Base-by-base conservation (phyloP, 805 yeast species). In the Metschnikowia amazonensis region DNA sequence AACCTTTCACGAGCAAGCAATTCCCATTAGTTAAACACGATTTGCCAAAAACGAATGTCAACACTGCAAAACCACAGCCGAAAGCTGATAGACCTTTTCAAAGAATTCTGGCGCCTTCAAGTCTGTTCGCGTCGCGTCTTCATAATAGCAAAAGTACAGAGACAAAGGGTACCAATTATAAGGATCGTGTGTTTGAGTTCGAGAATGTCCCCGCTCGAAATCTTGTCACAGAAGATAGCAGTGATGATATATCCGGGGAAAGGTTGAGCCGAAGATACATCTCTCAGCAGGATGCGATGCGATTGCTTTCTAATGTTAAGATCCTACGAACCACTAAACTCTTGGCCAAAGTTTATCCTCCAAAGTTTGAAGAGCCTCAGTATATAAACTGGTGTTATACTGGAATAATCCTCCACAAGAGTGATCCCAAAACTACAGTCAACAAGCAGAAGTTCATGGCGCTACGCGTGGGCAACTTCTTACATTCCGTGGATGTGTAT, bases 381-480 rank as follows among this genome's bases (percentile, higher is more conserved):
- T 82, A 83, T 56, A 65, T 84, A 3, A 89, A 90, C 59, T 89
- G 89, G 85, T 82, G 83, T n/a, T 75, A 82, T 1, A 57, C 84
- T n/a, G 97, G 95, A 1, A 71, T 86, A 2, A 69, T 90, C 0
- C 67, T 80, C 4, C 57, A 60, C 17, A 89, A 89, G 57, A 67
- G 81, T 4, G 77, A 71, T 6, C 72, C 84, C 3, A 70, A 74
- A 50, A 61, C 66, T 3, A 68, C 86, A 0, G 43, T 45, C 29
- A 59, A 42, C 50, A 63, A 51, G 58, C 65, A 70, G 11, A 84
- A 82, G 57, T 90, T 70, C 57, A 66, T 86, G 52, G 76, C 76
- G 46, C 46, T 89, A 17, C 75, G 78, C 1, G 55, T 92, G 2
- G 85, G 95, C 0, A 86, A 86, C 59, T 83, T 89, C 56, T 72